Conservation (phyloP, 2,329 filamentous ascomycete genomes). For the Colletotrichum trifolii region DNA sequence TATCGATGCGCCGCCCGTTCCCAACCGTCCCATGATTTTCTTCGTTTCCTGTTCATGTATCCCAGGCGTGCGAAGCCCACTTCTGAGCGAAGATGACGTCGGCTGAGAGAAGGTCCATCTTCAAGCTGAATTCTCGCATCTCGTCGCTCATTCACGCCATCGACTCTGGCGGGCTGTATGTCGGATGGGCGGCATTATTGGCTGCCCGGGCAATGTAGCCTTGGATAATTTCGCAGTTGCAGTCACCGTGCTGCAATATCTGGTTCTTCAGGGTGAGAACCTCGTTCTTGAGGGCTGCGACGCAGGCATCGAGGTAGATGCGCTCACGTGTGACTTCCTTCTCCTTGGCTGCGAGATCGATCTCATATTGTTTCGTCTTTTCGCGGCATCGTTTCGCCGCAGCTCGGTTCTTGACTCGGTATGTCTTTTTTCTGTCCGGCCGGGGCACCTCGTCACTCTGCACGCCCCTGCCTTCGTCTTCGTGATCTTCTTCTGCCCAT, state of each 20-base stretch:
- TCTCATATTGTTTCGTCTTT: conserved; percentile 33
- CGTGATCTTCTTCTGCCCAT: not conserved
- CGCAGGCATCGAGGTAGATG: conserved; percentile 28
- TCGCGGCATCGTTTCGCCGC: conserved; percentile 36
- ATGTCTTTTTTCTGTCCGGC: conserved; percentile 3
- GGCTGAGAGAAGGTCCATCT: too few relatives aligned
- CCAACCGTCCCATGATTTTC: too few relatives aligned
- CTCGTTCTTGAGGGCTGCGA: conserved; percentile 26
- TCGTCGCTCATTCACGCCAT: too few relatives aligned
- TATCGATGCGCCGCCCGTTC: too few relatives aligned
- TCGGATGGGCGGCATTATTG: not conserved
- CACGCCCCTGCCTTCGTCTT: not conserved
- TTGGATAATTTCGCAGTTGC: conserved; percentile 32
- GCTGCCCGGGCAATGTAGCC: conserved; percentile 31
- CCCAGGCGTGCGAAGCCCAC: too few relatives aligned
- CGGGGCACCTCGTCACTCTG: not conserved
- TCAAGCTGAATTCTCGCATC: too few relatives aligned
- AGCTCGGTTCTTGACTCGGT: conserved; percentile 34
- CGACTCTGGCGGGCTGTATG: too few relatives aligned
- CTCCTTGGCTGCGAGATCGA: conserved; percentile 22
- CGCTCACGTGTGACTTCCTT: conserved; percentile 20
- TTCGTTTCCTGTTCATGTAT: too few relatives aligned
- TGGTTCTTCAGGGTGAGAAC: conserved; percentile 26
- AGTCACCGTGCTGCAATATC: conserved; percentile 30
- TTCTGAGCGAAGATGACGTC: too few relatives aligned